Base-by-base conservation (phyloP, 192 early-diverging fungal species). In the Entophlyctis luteolus region DNA sequence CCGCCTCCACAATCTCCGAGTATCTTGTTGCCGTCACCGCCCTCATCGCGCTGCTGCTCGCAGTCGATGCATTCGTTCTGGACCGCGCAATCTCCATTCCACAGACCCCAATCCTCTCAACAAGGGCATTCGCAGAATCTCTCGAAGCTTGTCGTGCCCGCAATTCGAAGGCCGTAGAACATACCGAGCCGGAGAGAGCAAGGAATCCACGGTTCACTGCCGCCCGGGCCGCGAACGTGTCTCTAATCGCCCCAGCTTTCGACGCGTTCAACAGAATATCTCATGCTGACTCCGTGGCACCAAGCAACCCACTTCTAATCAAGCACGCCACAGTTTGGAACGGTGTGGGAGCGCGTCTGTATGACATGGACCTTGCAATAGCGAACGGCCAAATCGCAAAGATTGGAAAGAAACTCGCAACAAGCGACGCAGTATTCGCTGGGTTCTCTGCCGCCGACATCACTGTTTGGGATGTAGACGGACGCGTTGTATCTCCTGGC, bases 401-500 rank as follows among this genome's bases (percentile, higher is more conserved):
- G 36, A 35, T 56, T 4, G 55, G 8, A 6, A 28, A 4, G 29
- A 10, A 22, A 20, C 10, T 56, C 25, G 20, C 55, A 32, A 4
- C 33, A 35, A 18, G 8, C 22, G 33, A 56, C 8, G 55, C 28
- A 6, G 31, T 20, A 4, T 52, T 10, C 5, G 10, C 49, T 6
- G 49, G 10, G 5, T 16, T 52, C 22, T 10, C 49, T 20, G 49
- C 22, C 10, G 10, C 22, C 10, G 49, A 6, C 49, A 20, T 52
- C 5, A 8, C 10, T 6, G 35, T 60, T 5, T 25, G 20, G 35
- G 86, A 92, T 67, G 81, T 86, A 37, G 75, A 83, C 31, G 84
- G 83, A 2, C 83, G 87, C 48, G 76, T 79, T 45, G 73, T 92
- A 16, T 88, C 88, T 8, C 90, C 90, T 10, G 90, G 90, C 39